A percentile compares a stretch with the other conserved stretches of the same genome.
Conservation (phyloP, 2,329 filamentous ascomycete species). For the Nemania sp. region DNA sequence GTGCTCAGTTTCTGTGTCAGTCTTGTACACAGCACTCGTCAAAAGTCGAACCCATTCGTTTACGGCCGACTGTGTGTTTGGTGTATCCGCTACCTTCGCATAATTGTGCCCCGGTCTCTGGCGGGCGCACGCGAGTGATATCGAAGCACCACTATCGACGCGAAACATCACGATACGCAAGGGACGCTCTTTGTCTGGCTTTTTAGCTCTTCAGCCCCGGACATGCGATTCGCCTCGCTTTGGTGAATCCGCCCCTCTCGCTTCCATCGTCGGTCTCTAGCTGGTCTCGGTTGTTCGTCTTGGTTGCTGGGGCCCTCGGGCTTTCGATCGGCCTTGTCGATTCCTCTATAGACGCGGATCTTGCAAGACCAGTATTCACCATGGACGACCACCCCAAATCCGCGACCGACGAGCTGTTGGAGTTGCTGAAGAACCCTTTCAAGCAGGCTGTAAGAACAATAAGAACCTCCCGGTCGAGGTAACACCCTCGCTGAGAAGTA, state of each 20-base stretch:
- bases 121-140: background rate
- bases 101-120: background rate
- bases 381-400: constrained; percentile 8
- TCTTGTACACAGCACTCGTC: too few species aligned
- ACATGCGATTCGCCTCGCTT: background rate
- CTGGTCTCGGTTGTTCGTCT: background rate
- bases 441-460: constrained; percentile 46
- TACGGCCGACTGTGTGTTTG: background rate
- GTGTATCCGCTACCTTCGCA: background rate
- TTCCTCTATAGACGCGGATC: background rate
- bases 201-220: too few species aligned
- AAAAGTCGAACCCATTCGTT: constrained; percentile 8
- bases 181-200: too few species aligned
- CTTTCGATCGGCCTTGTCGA: background rate
- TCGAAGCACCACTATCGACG: background rate
- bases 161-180: background rate
- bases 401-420: constrained; percentile 48
- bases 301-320: background rate
- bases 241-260: background rate
- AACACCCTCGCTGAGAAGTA: background rate
- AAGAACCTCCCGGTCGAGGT: background rate
- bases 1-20: too few species aligned
- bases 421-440: constrained; percentile 56
- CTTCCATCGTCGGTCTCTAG: background rate
- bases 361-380: background rate